Percentiles rank a stretch among this genome's conserved stretches.
Evolutionary conservation across 2,329 filamentous ascomycete genomes (phyloP).

Genomic region (Arthrobotrys sphaeroides): DNA sequence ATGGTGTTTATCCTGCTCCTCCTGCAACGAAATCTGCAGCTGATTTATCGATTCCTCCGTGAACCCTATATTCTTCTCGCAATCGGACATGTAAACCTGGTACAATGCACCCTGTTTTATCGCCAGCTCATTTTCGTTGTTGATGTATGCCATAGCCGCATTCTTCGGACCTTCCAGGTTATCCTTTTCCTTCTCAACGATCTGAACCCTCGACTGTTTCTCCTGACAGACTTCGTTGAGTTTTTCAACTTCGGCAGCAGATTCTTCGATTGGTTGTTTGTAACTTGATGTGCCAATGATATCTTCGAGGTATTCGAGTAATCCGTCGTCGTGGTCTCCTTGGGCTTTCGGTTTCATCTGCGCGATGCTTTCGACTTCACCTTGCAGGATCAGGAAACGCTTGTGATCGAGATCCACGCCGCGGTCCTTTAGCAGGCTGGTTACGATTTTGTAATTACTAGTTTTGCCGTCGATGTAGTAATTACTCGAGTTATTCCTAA

Average conservation of each 20-base stretch:
- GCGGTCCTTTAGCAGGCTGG: constrained; percentile 81
- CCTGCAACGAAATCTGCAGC: constrained; percentile 84
- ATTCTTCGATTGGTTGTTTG: constrained; percentile 95
- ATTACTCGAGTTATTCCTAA: constrained; percentile 98
- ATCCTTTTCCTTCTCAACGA: constrained; percentile 97
- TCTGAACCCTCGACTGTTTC: constrained; percentile 93
- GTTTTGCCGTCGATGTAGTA: constrained; percentile 94
- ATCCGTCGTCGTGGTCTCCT: constrained; percentile 93
- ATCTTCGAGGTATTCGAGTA: constrained; percentile 96
- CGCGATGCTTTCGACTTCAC: constrained; percentile 97
- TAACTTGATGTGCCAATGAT: constrained; percentile 99
- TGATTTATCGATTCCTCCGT: constrained; percentile 90
- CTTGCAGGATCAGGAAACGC: constrained; percentile 94
- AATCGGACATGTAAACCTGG: constrained; percentile 88
- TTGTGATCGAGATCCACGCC: constrained; percentile 98
- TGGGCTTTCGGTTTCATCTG: constrained; percentile 98
- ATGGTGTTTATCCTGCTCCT: constrained; percentile 89
- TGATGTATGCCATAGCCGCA: constrained; percentile 85
- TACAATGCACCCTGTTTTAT: constrained; percentile 91
- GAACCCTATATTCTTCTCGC: constrained; percentile 85
- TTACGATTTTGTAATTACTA: constrained; percentile 92
- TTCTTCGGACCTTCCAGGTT: constrained; percentile 95
- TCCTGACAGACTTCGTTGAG: constrained; percentile 95
- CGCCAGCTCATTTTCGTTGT: constrained; percentile 90
- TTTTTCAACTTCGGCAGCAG: constrained; percentile 85